These are phyloP conservation scores for Fusarium sp. DNA, from an alignment of 2,329 filamentous ascomycete genomes.

Conservation along the genomic window DNA sequence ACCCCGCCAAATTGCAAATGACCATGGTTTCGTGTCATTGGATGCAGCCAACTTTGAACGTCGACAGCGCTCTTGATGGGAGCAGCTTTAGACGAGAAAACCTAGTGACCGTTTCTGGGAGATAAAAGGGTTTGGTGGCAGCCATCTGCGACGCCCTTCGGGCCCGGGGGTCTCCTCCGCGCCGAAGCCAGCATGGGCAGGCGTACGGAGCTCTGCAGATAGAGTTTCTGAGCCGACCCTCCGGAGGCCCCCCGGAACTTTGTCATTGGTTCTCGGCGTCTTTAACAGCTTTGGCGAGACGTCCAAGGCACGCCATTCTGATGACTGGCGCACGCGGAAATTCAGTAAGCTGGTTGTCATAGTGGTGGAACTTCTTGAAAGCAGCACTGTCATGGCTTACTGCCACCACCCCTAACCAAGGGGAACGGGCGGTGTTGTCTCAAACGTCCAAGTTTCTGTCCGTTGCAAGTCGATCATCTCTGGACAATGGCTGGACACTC, in stretches of 20 bases:
- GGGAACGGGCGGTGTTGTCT: neutral
- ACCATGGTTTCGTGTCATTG: conserved; percentile 19
- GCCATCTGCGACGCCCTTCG: conserved; percentile 22
- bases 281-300: neutral
- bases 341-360: neutral
- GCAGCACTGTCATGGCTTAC: neutral
- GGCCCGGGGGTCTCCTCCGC: conserved; percentile 29
- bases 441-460: neutral
- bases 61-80: conserved; percentile 7
- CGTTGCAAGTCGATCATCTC: neutral
- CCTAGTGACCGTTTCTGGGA: neutral
- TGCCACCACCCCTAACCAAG: neutral
- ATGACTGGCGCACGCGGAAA: neutral
- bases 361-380: neutral
- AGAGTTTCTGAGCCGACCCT: conserved; percentile 23
- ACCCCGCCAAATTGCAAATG: conserved; percentile 17
- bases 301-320: conserved; percentile 21
- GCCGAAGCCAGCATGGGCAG: conserved; percentile 13
- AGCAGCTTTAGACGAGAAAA: conserved; percentile 16
- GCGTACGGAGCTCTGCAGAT: conserved; percentile 10
- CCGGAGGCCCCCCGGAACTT: conserved; percentile 25
- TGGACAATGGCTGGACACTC: neutral
- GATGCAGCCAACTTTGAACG: conserved; percentile 4
- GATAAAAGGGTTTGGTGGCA: conserved; percentile 19
- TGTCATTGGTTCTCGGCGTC: conserved; percentile 13